Base-by-base conservation (phyloP, 73 alveolate genomes). In the Paramecium octaurelia region DNA sequence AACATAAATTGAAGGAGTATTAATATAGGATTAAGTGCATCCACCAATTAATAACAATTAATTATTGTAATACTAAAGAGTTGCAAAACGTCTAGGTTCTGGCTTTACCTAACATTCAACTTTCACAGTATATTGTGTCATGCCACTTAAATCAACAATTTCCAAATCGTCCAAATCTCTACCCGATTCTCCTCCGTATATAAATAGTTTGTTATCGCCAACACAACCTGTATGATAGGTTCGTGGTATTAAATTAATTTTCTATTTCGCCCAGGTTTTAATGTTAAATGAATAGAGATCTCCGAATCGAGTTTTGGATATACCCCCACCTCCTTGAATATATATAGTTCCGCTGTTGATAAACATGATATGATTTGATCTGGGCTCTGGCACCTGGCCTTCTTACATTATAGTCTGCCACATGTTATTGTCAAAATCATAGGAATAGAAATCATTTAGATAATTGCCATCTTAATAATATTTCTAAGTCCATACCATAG, bases 141-240 rank as follows among this genome's bases (percentile, higher is more conserved):
- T 6, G 12, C 11, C 18, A 14, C 38, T 75, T 20, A 75, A 38
- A 75, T 75, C 60, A 38, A 75, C 60, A 12, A 75, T 75, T 36
- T 75, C 88, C 35, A 75, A 75, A 6, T 42, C 18, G 16, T 75
- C 88, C 11, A 75, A 29, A 42, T 75, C 88, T 75, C 18, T 38
- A 8, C 60, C 88, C 1, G 68, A 14, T 38, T 75, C 88, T 38
- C 88, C 88, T 75, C 88, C 88, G 35, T 4, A 75, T 35, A 75
- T 42, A 38, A 75, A 75, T 20, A 75, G 14, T 38, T 75, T 75
- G 35, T 75, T 20, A 21, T 75, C 64, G 2, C 88, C 88, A 4
- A 75, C 46, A 42, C 88, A 75, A 23, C 88, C 88, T 75, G 88
- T 23, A 34, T 75, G 88, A 75, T 75, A 75, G 14, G 88, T 75